Conservation (phyloP, 345 rosid genomes). For the Populus euphratica region DNA sequence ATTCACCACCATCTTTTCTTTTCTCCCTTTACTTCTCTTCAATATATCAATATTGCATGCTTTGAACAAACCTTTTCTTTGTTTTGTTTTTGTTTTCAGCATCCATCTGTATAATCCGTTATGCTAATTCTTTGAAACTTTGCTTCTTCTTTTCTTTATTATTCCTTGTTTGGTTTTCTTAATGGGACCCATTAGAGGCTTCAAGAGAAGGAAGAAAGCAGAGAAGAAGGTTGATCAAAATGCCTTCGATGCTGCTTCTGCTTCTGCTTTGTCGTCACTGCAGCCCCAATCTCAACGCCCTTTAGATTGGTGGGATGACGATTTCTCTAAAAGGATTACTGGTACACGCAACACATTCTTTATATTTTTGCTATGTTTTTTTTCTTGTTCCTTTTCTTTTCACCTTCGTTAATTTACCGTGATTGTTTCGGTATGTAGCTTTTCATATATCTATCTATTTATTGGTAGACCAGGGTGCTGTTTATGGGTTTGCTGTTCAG, state of each 20-base stretch:
- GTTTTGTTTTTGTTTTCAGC: not conserved
- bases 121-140: not conserved
- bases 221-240: slow-evolving; percentile 69
- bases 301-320: slow-evolving; percentile 76
- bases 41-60: not conserved
- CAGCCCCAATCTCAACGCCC: slow-evolving; percentile 31
- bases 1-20: not conserved
- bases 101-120: not conserved
- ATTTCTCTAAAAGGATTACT: slow-evolving; percentile 60
- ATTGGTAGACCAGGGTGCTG: too few relatives aligned
- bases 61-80: not conserved
- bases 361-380: not conserved
- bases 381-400: slow-evolving; percentile 8
- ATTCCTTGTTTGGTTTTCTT: not conserved
- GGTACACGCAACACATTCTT: slow-evolving; percentile 36
- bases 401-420: not conserved
- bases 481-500: not conserved
- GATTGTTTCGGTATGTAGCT: slow-evolving; percentile 3
- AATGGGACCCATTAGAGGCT: slow-evolving; percentile 26
- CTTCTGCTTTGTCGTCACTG: slow-evolving; percentile 20
- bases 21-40: not conserved
- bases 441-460: not conserved
- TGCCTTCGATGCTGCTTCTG: slow-evolving; percentile 37
- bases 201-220: slow-evolving; percentile 31
- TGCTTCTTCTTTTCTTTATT: not conserved